Percentiles rank a stretch among this genome's conserved stretches.
Conservation (phyloP, 2,329 filamentous ascomycete species). For the Coccinonectria pachysandricola region DNA sequence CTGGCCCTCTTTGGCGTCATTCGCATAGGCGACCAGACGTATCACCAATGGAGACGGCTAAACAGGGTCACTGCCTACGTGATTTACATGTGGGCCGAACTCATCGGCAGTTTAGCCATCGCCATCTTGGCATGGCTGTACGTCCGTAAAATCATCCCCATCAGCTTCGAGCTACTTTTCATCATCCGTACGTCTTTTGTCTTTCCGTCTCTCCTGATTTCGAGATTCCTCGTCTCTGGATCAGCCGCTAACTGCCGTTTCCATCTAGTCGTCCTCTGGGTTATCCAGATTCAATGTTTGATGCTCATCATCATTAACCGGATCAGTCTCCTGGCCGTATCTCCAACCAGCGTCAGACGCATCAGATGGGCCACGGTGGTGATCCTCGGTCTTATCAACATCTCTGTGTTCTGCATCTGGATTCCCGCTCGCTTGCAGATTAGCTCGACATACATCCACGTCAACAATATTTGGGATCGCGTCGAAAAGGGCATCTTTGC, state of each 20-base stretch:
- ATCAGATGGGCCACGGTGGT: slow-evolving; percentile 34
- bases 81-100: slow-evolving; percentile 30
- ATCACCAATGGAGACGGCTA: slow-evolving; percentile 20
- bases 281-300: slow-evolving; percentile 31
- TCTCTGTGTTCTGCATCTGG: slow-evolving; percentile 41
- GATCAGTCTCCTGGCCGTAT: slow-evolving; percentile 33
- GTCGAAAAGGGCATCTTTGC: slow-evolving; percentile 37
- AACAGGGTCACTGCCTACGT: slow-evolving; percentile 26
- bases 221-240: too few species aligned
- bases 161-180: slow-evolving; percentile 8
- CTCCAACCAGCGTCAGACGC: slow-evolving; percentile 23
- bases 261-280: slow-evolving; percentile 19
- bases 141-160: slow-evolving; percentile 21
- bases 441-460: slow-evolving; percentile 25
- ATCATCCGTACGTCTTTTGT: too few species aligned
- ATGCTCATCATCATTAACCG: slow-evolving; percentile 44
- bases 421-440: slow-evolving; percentile 35
- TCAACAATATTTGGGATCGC: slow-evolving; percentile 40
- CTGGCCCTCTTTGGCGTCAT: slow-evolving; percentile 24
- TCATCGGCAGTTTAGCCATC: slow-evolving; percentile 24
- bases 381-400: slow-evolving; percentile 34
- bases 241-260: too few species aligned
- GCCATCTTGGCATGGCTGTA: slow-evolving; percentile 27
- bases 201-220: too few species aligned
- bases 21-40: slow-evolving; percentile 26